A percentile compares a stretch with the other conserved stretches of the same genome.
phyloP scores from a whole-genome alignment of 78 protist species.

The slime mould (Dictyostelium discoideum) region DNA sequence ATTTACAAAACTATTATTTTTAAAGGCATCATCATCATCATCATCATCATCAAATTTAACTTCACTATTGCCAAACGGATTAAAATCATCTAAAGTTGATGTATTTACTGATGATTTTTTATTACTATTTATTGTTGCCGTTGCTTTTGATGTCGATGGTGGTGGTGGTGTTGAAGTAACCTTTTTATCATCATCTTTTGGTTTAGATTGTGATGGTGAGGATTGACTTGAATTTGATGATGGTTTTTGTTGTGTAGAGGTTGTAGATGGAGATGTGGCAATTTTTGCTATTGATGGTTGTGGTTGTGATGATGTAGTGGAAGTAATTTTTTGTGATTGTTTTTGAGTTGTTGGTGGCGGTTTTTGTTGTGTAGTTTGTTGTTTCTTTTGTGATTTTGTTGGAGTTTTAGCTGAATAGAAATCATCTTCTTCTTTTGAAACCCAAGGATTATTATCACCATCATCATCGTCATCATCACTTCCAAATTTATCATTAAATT shows the following conservation, averaged over 20 bases:
- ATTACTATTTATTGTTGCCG: not conserved
- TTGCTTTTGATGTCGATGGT: not conserved
- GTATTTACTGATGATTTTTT: not conserved
- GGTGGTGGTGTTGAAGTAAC: not conserved
- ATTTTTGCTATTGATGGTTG: not conserved
- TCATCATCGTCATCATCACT: slow-evolving; percentile 42
- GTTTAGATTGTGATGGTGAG: not conserved
- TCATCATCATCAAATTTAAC: not conserved
- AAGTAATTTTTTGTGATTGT: not conserved
- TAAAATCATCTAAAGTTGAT: slow-evolving; percentile 12
- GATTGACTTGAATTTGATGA: not conserved
- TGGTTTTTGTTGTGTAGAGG: not conserved
- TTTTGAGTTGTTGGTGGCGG: not conserved
- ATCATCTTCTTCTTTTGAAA: not conserved
- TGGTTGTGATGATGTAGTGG: not conserved
- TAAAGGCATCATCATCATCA: not conserved
- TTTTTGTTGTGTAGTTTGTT: not conserved
- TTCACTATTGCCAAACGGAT: slow-evolving; percentile 4
- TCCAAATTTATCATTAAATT: slow-evolving; percentile 23
- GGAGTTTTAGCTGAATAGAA: not conserved
- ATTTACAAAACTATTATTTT: not conserved
- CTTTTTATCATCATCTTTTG: not conserved
- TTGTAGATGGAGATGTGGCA: not conserved
- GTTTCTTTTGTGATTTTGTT: not conserved
- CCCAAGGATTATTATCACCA: not conserved